Percentiles rank a stretch among this genome's conserved stretches.
phyloP scores from a whole-genome alignment of 345 rosid genomes.

The Fremontodendron californicum region DNA sequence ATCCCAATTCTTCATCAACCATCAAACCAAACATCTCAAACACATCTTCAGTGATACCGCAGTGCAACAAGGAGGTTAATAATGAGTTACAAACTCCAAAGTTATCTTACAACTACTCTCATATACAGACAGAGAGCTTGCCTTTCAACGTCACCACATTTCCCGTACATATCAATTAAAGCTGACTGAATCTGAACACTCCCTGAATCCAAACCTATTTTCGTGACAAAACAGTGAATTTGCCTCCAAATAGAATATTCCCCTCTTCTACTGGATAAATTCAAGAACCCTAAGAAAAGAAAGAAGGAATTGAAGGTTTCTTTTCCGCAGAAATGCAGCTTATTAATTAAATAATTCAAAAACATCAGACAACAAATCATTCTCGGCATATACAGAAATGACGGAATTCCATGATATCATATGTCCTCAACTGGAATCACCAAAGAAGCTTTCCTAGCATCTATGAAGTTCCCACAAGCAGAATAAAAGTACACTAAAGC shows the following conservation, averaged over 20 bases:
- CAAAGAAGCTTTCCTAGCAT: conserved; percentile 47
- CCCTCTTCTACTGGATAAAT: conserved; percentile 42
- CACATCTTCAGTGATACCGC: conserved; percentile 52
- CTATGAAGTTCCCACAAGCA: conserved; percentile 44
- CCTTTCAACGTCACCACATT: conserved; percentile 60
- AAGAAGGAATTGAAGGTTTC: conserved; percentile 64
- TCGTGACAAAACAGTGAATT: conserved; percentile 58
- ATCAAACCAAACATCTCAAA: conserved; percentile 67
- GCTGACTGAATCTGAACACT: conserved; percentile 62
- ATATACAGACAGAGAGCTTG: conserved; percentile 43
- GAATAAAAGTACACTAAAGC: conserved; percentile 70
- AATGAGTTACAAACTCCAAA: conserved; percentile 60
- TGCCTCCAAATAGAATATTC: conserved; percentile 50
- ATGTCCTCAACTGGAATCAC: conserved; percentile 41
- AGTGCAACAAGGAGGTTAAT: conserved; percentile 58
- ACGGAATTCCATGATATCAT: conserved; percentile 83
- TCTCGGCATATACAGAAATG: conserved; percentile 41
- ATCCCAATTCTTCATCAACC: conserved; percentile 66
- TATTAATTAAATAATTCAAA: conserved; percentile 45
- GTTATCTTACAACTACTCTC: conserved; percentile 34
- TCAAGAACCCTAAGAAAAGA: conserved; percentile 55
- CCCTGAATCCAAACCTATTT: conserved; percentile 46
- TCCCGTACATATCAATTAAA: conserved; percentile 68
- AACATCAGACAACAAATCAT: conserved; percentile 42
- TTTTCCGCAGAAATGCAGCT: conserved; percentile 68